Conservation (phyloP, 805 yeast species). For the Kuraishia piskuri region DNA sequence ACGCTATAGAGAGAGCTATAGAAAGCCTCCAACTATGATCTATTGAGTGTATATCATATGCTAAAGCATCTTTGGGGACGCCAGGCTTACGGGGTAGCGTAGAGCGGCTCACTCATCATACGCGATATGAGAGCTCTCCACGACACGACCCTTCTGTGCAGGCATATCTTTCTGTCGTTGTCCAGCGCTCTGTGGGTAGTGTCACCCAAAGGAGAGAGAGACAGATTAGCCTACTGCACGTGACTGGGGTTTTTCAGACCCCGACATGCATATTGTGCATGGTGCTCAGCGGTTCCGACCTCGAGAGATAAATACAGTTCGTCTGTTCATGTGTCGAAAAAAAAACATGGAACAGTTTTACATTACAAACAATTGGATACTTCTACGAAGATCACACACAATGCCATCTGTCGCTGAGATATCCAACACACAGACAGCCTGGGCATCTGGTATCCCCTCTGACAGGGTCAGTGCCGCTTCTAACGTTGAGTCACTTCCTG, state of each 20-base stretch:
- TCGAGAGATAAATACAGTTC: no score
- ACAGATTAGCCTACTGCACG: neutral
- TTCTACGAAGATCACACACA: neutral
- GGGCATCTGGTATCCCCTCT: neutral
- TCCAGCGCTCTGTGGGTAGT: no score
- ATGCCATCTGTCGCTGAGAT: constrained; percentile 4
- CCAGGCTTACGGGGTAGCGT: no score
- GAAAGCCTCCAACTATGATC: no score
- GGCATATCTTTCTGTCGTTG: neutral
- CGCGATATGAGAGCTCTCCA: no score
- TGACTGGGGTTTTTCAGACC: neutral
- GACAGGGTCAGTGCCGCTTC: neutral
- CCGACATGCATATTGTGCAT: neutral
- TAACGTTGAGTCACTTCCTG: constrained; percentile 15
- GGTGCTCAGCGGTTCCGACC: neutral
- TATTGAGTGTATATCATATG: no score
- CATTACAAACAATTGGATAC: neutral
- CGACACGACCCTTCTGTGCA: neutral
- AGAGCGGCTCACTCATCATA: no score
- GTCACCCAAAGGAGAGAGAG: no score
- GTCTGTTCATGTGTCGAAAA: no score
- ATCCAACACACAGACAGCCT: neutral
- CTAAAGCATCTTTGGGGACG: no score
- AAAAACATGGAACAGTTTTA: no score
- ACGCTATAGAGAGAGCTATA: no score